Evolutionary conservation across 306 rosid genomes (phyloP).

Genomic region (Ziziphus jujuba): DNA sequence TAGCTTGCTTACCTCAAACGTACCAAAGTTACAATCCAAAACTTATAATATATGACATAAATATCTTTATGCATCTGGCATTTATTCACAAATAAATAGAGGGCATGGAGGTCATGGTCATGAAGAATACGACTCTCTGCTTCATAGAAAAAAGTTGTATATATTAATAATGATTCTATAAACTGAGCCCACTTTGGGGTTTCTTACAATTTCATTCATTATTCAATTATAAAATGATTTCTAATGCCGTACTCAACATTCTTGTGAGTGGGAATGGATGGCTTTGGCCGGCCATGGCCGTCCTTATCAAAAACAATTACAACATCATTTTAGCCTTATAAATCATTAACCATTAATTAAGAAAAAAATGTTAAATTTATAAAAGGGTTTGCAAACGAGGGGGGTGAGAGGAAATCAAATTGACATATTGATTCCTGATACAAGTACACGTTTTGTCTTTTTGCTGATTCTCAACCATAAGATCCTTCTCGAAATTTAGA

Average conservation of each 20-base stretch:
- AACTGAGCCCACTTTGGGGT: conserved; percentile 1
- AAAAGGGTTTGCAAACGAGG: too few species aligned
- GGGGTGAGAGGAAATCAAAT: too few species aligned
- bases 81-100: too few species aligned
- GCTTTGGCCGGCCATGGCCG: conserved; percentile 4
- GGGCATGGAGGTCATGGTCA: too few species aligned
- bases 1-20: too few species aligned
- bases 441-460: background rate
- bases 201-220: background rate
- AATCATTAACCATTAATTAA: background rate
- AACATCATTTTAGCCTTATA: background rate
- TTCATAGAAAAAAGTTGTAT: background rate
- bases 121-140: too few species aligned
- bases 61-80: too few species aligned
- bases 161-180: background rate
- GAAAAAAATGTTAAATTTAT: too few species aligned
- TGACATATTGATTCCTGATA: too few species aligned
- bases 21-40: too few species aligned
- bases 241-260: background rate
- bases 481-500: background rate
- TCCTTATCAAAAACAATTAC: background rate
- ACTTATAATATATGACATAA: too few species aligned
- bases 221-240: conserved; percentile 7
- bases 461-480: background rate
- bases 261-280: background rate